Evolutionary conservation across 768 basidiomycete species (phyloP).

Genomic region (Lepiota venenata): DNA sequence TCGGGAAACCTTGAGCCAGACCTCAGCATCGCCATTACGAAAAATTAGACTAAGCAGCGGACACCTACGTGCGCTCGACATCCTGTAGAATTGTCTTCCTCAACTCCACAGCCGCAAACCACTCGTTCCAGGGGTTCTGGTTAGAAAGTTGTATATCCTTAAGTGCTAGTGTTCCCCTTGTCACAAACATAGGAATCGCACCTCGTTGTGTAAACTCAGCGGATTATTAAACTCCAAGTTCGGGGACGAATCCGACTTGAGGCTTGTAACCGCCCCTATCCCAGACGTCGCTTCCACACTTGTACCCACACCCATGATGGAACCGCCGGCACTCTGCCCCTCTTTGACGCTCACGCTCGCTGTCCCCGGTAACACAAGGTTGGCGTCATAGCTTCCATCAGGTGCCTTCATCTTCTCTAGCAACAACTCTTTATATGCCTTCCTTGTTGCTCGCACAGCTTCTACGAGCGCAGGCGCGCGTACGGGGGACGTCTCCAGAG

Average conservation of each 20-base stretch:
- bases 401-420: constrained; percentile 77
- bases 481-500: constrained; percentile 48
- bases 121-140: constrained; percentile 93
- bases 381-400: constrained; percentile 75
- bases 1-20: constrained; percentile 79
- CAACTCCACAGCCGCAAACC: constrained; percentile 88
- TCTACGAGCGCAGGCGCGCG: constrained; percentile 32
- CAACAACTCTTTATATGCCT: constrained; percentile 54
- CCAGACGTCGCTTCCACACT: neutral
- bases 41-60: neutral
- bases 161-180: neutral
- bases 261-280: constrained; percentile 26
- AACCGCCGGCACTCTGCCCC: constrained; percentile 1
- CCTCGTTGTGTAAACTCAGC: constrained; percentile 75
- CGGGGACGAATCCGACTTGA: constrained; percentile 24
- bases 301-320: neutral
- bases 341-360: neutral
- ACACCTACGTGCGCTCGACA: constrained; percentile 86
- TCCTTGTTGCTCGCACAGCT: constrained; percentile 47
- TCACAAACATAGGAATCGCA: constrained; percentile 20
- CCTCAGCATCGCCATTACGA: constrained; percentile 1
- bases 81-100: constrained; percentile 90
- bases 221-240: constrained; percentile 78
- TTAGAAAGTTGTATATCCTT: neutral
- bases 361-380: constrained; percentile 51